Evolutionary conservation across 768 basidiomycete species (phyloP).

Genomic region (Suillus discolor): DNA sequence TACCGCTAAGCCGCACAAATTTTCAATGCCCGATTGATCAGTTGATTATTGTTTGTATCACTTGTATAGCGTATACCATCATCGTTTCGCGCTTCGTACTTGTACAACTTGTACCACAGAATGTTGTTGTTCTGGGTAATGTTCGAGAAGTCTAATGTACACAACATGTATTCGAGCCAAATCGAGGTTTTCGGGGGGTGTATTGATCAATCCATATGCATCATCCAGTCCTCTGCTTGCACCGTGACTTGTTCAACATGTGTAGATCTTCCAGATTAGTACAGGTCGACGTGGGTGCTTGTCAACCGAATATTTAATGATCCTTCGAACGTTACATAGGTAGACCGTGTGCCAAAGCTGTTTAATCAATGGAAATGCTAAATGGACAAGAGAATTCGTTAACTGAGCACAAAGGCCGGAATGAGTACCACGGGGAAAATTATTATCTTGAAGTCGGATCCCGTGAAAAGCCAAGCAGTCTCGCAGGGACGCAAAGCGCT

Average conservation of each 20-base stretch:
- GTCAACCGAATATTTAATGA: neutral
- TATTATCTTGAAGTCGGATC: conserved; percentile 36
- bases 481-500: conserved; percentile 16
- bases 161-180: neutral
- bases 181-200: neutral
- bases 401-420: neutral
- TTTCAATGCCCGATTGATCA: too few species aligned
- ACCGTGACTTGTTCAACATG: neutral
- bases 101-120: neutral
- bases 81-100: neutral
- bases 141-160: neutral
- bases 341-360: neutral
- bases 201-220: neutral
- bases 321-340: neutral
- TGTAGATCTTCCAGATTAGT: too few species aligned
- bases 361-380: neutral
- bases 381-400: neutral
- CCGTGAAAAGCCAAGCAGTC: conserved; percentile 37
- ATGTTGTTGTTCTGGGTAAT: neutral
- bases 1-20: too few species aligned
- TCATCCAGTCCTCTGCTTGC: neutral
- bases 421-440: conserved; percentile 36
- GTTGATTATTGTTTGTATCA: neutral
- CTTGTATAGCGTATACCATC: conserved; percentile 1
- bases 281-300: too few species aligned